Conservation (phyloP, 2,329 filamentous ascomycete genomes). For the Macrophomina pseudophaseolina region DNA sequence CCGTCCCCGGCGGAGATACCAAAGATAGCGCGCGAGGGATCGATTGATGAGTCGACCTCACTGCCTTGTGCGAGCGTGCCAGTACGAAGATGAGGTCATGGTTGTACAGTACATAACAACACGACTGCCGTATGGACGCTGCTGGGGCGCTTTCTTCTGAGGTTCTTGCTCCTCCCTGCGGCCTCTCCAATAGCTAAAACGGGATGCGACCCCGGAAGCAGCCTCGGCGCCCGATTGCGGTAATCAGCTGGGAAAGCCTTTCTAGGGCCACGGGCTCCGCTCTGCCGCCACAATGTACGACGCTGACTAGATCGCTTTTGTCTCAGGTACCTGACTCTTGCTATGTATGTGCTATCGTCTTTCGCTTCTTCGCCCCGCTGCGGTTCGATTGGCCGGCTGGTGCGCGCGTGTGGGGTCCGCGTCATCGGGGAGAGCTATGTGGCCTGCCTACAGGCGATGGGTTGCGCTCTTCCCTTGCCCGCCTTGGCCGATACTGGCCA, state of each 20-base stretch:
- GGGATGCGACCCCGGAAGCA: neutral
- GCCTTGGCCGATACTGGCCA: constrained; percentile 9
- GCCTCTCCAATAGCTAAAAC: neutral
- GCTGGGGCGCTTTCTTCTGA: too few relatives aligned
- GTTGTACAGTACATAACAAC: constrained; percentile 16
- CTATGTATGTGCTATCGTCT: neutral
- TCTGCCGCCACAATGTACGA: neutral
- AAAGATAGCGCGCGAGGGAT: neutral
- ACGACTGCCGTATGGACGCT: neutral
- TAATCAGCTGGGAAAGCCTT: neutral
- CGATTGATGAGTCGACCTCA: neutral
- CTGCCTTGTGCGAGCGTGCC: constrained; percentile 8
- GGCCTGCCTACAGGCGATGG: neutral
- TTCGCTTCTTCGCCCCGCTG: neutral
- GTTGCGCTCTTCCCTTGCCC: constrained; percentile 5
- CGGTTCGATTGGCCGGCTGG: neutral
- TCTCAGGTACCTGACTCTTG: constrained; percentile 1
- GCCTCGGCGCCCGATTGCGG: constrained; percentile 17
- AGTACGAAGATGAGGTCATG: constrained; percentile 21
- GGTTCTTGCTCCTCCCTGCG: neutral
- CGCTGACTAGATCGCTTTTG: neutral
- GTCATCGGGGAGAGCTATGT: neutral
- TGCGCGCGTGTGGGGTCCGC: neutral
- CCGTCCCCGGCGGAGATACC: neutral
- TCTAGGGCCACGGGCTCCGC: neutral